Evolutionary conservation across 106 monocot genomes (phyloP).

Genomic region (Ottelia alismoides): DNA sequence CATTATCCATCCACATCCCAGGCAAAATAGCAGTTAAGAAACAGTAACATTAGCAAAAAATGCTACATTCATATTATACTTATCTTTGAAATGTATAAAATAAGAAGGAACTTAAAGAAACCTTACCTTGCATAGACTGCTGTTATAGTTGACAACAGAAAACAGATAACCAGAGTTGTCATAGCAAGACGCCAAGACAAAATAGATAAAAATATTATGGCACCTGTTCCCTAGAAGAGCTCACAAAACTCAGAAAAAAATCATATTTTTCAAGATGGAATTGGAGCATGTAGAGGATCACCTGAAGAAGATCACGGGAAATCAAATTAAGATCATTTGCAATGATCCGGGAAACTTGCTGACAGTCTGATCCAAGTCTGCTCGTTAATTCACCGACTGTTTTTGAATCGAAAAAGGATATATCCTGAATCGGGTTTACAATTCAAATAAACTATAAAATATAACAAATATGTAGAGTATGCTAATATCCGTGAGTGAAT

Average conservation of each 20-base stretch:
- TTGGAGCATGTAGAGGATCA: conserved; percentile 3
- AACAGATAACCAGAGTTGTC: conserved; percentile 58
- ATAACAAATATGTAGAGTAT: not conserved
- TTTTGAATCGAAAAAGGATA: conserved; percentile 83
- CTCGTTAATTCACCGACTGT: conserved; percentile 95
- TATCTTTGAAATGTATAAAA: no score
- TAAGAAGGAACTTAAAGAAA: no score
- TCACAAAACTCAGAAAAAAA: not conserved
- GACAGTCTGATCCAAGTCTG: conserved; percentile 94
- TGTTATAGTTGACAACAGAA: conserved; percentile 43
- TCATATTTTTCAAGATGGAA: not conserved
- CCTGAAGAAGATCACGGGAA: conserved; percentile 84
- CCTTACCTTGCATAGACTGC: conserved; percentile 63
- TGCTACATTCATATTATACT: not conserved
- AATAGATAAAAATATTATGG: conserved; percentile 60
- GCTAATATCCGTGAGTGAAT: not conserved
- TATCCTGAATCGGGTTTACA: conserved; percentile 33
- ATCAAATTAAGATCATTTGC: conserved; percentile 93
- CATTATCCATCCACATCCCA: no score
- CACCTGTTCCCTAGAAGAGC: conserved; percentile 60
- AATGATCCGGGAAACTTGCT: conserved; percentile 96
- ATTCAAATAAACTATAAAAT: not conserved
- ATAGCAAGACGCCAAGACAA: conserved; percentile 88
- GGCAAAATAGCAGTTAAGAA: no score
- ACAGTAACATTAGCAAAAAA: no score